Base-by-base conservation (phyloP, 768 basidiomycete genomes). In the Leccinellum albellum region DNA sequence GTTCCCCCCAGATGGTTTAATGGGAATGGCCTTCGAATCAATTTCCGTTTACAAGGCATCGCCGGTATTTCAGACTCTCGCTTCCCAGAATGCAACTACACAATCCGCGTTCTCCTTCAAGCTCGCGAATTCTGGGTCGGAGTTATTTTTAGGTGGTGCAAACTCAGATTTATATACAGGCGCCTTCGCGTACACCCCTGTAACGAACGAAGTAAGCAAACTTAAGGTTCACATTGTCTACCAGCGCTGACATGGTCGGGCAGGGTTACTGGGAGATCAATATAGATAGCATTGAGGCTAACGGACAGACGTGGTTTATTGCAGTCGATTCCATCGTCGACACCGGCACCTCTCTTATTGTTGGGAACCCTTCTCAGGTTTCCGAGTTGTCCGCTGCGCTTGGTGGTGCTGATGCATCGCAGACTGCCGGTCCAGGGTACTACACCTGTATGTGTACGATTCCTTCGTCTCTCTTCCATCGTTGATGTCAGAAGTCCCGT, bases 131-230 rank as follows among this genome's bases (percentile, higher is more conserved):
- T 54, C 62, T 10, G 75, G 74, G 5, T 71, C 76, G 3, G 79
- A 82, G 67, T 71, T 86, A 12, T 78, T 74, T 62, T 60, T 87
- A n/a, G 84, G 84, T 37, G 84, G 84, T 47, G 69, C 70, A 8
- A 74, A 87, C 65, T 47, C 57, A 1, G 56, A 62, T 2, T 67
- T 77, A 55, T 83, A 78, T 68, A 77, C 71, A 4, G 82, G 83
- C 6, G 51, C 51, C 7, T 74, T 85, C 68, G 72, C 72, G 7
- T 76, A 74, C 21, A n/a, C 51, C 20, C 45, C 51, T 44, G 58
- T 64, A 2, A 62, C 54, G 5, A 6, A 50, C 2, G 0, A 51
- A 12, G 66, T 65, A 31, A 60, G 58, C n/a, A n/a, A 5, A 10
- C 9, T 37, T 20, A 35, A 24, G 56, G 44, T 9, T 15, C n/a